These are phyloP conservation scores for Coemansia sp. DNA, from an alignment of 192 early-diverging fungal species.

Conservation along the genomic window DNA sequence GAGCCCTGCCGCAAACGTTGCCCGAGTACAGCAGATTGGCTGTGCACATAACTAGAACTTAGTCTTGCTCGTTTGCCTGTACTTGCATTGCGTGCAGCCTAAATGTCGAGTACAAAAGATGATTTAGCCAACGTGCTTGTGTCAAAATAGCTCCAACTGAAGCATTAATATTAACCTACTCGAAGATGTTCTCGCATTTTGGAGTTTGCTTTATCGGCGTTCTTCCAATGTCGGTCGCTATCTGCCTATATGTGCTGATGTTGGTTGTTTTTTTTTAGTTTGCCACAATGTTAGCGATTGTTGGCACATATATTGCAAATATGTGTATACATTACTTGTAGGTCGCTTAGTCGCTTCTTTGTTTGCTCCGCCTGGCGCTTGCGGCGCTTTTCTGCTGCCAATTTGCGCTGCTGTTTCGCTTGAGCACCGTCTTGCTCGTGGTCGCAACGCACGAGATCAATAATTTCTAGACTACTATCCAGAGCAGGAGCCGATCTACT, in stretches of 20 bases:
- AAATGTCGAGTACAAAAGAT: slow-evolving; percentile 60
- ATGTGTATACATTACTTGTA: slow-evolving; percentile 15
- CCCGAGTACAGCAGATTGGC: not conserved
- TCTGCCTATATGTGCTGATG: slow-evolving; percentile 52
- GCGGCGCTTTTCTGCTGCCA: slow-evolving; percentile 65
- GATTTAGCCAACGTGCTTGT: slow-evolving; percentile 6
- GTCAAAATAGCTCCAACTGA: slow-evolving; percentile 62
- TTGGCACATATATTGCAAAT: not conserved
- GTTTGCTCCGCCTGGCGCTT: slow-evolving; percentile 53
- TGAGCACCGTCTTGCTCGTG: slow-evolving; percentile 58
- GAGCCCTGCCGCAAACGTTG: slow-evolving; percentile 14
- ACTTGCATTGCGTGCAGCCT: slow-evolving; percentile 1
- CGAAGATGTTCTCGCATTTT: slow-evolving; percentile 72
- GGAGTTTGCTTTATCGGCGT: slow-evolving; percentile 77
- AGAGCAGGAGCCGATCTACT: not conserved
- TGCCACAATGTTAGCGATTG: not conserved
- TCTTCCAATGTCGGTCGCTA: slow-evolving; percentile 75
- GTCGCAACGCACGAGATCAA: slow-evolving; percentile 59
- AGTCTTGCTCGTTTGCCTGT: not conserved
- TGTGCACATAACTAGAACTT: not conserved
- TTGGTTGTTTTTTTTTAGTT: not conserved
- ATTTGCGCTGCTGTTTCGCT: slow-evolving; percentile 29
- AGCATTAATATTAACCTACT: slow-evolving; percentile 17
- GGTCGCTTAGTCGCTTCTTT: slow-evolving; percentile 56
- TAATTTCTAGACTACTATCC: slow-evolving; percentile 67